Evolutionary conservation across 2,329 filamentous ascomycete genomes (phyloP).

Genomic region (Arthrinium puccinioides): DNA sequence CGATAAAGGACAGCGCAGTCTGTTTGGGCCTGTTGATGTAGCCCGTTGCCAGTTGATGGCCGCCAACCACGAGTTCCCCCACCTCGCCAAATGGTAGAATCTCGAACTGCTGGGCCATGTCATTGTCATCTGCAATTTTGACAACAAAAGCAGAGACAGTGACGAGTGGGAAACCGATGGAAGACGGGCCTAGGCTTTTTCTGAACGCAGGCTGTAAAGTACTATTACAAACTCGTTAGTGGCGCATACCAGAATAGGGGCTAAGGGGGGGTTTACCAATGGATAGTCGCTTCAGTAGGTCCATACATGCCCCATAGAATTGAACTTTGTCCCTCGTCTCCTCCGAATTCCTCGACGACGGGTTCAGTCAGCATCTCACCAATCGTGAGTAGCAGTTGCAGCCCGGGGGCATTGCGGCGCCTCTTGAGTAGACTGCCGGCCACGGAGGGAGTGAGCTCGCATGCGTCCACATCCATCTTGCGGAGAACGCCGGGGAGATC

Average conservation of each 20-base stretch:
- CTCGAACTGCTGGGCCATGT: slow-evolving; percentile 26
- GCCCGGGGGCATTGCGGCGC: slow-evolving; percentile 57
- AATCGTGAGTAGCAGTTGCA: slow-evolving; percentile 74
- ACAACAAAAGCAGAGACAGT: slow-evolving; percentile 75
- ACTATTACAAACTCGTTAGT: slow-evolving; percentile 27
- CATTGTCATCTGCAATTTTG: slow-evolving; percentile 31
- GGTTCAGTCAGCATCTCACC: slow-evolving; percentile 83
- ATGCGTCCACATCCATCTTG: slow-evolving; percentile 66
- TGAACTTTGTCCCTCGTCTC: slow-evolving; percentile 39
- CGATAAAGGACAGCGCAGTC: slow-evolving; percentile 64
- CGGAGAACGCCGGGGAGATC: slow-evolving; percentile 65
- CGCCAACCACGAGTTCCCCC: slow-evolving; percentile 78
- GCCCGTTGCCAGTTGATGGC: slow-evolving; percentile 68
- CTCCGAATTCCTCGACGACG: slow-evolving; percentile 75
- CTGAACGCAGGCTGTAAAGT: slow-evolving; percentile 62
- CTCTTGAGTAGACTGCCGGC: slow-evolving; percentile 66
- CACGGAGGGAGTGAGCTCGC: slow-evolving; percentile 84
- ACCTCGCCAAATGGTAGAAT: slow-evolving; percentile 59
- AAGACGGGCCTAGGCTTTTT: slow-evolving; percentile 48
- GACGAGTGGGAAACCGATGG: slow-evolving; percentile 71
- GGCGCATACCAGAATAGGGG: neutral
- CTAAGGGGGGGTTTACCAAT: slow-evolving; percentile 47
- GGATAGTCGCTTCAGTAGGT: slow-evolving; percentile 85
- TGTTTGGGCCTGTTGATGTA: slow-evolving; percentile 79
- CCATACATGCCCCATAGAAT: slow-evolving; percentile 92